A percentile compares a stretch with the other conserved stretches of the same genome.
These are phyloP conservation scores for Malania oleifera DNA, from an alignment of 164 flowering plant species.

Conservation along the genomic window DNA sequence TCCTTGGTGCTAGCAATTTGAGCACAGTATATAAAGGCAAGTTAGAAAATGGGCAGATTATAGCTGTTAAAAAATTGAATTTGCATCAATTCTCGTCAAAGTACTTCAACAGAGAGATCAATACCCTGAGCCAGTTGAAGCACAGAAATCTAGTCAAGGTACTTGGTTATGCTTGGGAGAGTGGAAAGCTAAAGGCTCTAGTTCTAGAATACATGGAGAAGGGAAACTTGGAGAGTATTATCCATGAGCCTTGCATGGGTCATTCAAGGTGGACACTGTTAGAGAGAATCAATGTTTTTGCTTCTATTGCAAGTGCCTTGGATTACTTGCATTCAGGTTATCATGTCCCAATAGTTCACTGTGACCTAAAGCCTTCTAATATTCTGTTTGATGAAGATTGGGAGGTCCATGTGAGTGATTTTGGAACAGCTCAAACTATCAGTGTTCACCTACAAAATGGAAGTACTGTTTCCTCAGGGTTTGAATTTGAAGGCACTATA, in stretches of 20 bases:
- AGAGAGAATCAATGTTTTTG: constrained; percentile 42
- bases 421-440: constrained; percentile 78
- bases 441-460: constrained; percentile 50
- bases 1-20: no score
- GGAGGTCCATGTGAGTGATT: constrained; percentile 82
- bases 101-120: neutral
- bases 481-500: constrained; percentile 78
- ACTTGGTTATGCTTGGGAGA: neutral
- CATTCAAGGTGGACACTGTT: constrained; percentile 40
- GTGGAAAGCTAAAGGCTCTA: no score
- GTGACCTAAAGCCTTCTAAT: constrained; percentile 86
- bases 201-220: no score
- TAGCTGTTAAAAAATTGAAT: neutral
- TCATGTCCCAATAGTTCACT: constrained; percentile 65
- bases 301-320: constrained; percentile 59
- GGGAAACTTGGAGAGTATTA: neutral
- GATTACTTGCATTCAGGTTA: constrained; percentile 69
- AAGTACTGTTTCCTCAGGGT: constrained; percentile 35
- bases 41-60: no score
- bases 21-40: no score
- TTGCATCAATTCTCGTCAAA: neutral
- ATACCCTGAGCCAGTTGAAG: neutral
- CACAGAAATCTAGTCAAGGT: neutral
- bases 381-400: constrained; percentile 56
- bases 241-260: neutral